These are phyloP conservation scores for Aspergillus amoenus DNA, from an alignment of 2,329 filamentous ascomycete genomes.

Conservation along the genomic window DNA sequence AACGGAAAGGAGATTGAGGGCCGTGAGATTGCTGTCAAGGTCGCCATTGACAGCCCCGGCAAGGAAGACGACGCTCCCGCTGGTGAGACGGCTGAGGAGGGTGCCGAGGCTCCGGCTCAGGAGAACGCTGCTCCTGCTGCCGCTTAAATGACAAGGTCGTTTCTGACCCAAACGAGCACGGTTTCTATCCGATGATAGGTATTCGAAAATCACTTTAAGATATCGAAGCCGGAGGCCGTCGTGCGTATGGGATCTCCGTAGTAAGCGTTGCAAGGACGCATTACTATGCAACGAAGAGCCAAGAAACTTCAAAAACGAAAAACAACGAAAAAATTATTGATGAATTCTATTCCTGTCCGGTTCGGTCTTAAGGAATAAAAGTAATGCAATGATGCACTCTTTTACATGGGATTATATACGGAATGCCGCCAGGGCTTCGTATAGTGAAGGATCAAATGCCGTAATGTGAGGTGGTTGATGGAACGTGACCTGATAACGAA, in stretches of 20 bases:
- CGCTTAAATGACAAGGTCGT: constrained; percentile 33
- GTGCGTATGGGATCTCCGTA: constrained; percentile 27
- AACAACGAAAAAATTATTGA: constrained; percentile 13
- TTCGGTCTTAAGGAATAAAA: constrained; percentile 18
- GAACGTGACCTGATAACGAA: constrained; percentile 32
- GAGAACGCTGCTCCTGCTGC: constrained; percentile 43
- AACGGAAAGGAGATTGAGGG: constrained; percentile 99
- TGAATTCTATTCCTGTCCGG: constrained; percentile 28
- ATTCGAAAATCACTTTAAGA: neutral
- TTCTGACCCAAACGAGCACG: constrained; percentile 20
- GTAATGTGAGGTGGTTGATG: constrained; percentile 22
- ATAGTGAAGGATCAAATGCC: constrained; percentile 16
- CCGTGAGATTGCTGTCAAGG: constrained; percentile 99
- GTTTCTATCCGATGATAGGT: constrained; percentile 1
- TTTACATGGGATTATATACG: constrained; percentile 17
- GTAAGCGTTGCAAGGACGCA: constrained; percentile 20
- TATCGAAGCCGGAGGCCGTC: constrained; percentile 17
- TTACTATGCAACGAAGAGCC: constrained; percentile 14
- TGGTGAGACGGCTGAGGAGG: constrained; percentile 44
- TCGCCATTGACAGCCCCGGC: constrained; percentile 98
- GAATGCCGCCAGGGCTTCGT: constrained; percentile 16
- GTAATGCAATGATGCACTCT: constrained; percentile 21
- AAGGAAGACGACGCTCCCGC: constrained; percentile 82
- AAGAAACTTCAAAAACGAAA: constrained; percentile 13
- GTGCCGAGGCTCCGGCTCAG: constrained; percentile 39